A percentile compares a stretch with the other conserved stretches of the same genome.
Evolutionary conservation across 2,329 filamentous ascomycete genomes (phyloP).

Genomic region (Cercospora berteroae): DNA sequence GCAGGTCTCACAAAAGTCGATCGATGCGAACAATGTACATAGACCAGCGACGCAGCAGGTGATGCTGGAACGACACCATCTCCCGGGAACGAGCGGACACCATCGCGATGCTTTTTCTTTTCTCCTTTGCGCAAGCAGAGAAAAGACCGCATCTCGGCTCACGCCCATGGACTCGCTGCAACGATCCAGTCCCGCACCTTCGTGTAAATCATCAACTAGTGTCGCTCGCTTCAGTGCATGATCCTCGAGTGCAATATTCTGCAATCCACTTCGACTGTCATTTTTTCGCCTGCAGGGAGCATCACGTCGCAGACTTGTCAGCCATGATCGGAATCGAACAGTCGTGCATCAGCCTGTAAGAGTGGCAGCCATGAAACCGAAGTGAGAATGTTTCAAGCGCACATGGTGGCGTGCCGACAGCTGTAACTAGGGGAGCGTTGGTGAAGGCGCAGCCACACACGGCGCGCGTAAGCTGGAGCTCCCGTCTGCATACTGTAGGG

Average conservation of each 20-base stretch:
- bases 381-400: background rate
- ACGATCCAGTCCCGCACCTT: background rate
- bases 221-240: background rate
- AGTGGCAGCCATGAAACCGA: background rate
- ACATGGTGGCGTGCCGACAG: conserved; percentile 1
- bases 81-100: background rate
- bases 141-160: conserved; percentile 1
- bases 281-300: background rate
- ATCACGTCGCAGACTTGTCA: background rate
- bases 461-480: conserved; percentile 1
- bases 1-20: background rate
- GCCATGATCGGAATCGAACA: background rate
- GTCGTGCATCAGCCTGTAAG: background rate
- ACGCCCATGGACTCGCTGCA: background rate
- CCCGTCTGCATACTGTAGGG: conserved; percentile 4
- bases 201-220: background rate
- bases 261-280: background rate
- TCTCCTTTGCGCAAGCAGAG: background rate
- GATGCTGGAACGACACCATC: background rate
- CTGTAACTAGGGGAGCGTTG: conserved; percentile 5
- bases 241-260: background rate
- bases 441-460: conserved; percentile 13
- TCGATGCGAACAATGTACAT: background rate
- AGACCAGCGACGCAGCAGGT: background rate
- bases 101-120: background rate